A percentile compares a stretch with the other conserved stretches of the same genome.
Evolutionary conservation across 2,329 filamentous ascomycete genomes (phyloP).

Genomic region (Gyromitra esculenta): DNA sequence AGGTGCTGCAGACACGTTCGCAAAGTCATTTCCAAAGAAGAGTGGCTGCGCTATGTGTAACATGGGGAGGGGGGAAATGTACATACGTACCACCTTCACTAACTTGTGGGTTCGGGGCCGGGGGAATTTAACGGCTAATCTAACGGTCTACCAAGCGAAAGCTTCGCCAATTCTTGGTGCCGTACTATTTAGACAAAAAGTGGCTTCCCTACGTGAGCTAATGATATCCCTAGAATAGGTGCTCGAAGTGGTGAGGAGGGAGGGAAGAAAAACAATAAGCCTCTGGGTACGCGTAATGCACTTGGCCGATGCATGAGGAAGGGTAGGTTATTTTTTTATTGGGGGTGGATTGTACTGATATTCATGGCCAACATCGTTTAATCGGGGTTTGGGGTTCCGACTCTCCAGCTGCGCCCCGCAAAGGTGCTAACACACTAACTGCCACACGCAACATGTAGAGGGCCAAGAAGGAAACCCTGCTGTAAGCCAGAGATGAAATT

Average conservation of each 20-base stretch:
- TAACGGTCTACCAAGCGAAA: not conserved
- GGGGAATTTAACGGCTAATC: constrained; percentile 3
- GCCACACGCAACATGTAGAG: constrained; percentile 1
- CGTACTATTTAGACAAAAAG: not conserved
- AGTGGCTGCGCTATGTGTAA: constrained; percentile 16
- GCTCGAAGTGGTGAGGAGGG: not conserved
- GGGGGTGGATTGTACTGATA: not conserved
- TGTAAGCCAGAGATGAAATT: not conserved
- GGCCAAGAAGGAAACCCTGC: not conserved
- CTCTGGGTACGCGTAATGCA: constrained; percentile 7
- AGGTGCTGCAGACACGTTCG: constrained; percentile 12
- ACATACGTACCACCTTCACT: constrained; percentile 7
- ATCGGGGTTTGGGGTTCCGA: constrained; percentile 14
- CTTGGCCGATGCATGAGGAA: not conserved
- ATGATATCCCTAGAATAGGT: not conserved
- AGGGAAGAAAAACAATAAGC: not conserved
- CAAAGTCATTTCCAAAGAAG: not conserved
- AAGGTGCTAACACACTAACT: not conserved
- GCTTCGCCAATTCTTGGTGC: not conserved
- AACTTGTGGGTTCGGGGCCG: not conserved
- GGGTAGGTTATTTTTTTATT: not conserved
- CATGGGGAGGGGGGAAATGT: not conserved
- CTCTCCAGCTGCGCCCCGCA: constrained; percentile 8
- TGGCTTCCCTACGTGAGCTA: not conserved
- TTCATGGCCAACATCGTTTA: not conserved